Conservation (phyloP, 768 basidiomycete genomes). For the Tricholoma terreum region DNA sequence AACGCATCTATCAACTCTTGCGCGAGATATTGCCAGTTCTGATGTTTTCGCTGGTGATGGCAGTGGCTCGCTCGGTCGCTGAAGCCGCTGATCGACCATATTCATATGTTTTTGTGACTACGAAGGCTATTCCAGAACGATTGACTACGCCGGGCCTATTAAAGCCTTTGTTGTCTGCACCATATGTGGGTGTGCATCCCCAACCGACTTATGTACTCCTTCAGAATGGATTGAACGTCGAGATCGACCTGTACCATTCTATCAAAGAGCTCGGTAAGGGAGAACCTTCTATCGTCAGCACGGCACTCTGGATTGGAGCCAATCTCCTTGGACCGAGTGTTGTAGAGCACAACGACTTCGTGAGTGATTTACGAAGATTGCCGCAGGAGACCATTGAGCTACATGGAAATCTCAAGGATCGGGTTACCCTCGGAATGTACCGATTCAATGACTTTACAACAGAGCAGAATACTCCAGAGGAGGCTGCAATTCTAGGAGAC, state of each 20-base stretch:
- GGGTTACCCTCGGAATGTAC: slow-evolving; percentile 53
- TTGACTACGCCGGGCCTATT: slow-evolving; percentile 54
- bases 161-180: slow-evolving; percentile 47
- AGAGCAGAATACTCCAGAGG: slow-evolving; percentile 39
- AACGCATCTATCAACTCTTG: neutral
- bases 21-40: neutral
- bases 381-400: neutral
- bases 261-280: slow-evolving; percentile 37
- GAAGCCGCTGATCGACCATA: slow-evolving; percentile 63
- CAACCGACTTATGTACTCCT: slow-evolving; percentile 62
- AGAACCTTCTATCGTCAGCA: slow-evolving; percentile 51
- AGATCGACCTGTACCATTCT: slow-evolving; percentile 59
- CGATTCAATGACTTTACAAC: slow-evolving; percentile 40
- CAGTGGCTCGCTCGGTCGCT: slow-evolving; percentile 56
- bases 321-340: slow-evolving; percentile 45
- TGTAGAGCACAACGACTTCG: slow-evolving; percentile 51
- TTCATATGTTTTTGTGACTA: slow-evolving; percentile 62
- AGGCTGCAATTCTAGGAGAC: slow-evolving; percentile 40
- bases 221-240: slow-evolving; percentile 74
- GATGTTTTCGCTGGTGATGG: neutral
- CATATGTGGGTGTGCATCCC: slow-evolving; percentile 41
- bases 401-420: slow-evolving; percentile 37
- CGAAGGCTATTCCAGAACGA: slow-evolving; percentile 71
- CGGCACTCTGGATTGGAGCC: slow-evolving; percentile 52
- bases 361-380: slow-evolving; percentile 26